Percentiles rank a stretch among this genome's conserved stretches.
phyloP scores from a whole-genome alignment of 1,284 basidiomycete species.

The Ceratobasidium theobromae region DNA sequence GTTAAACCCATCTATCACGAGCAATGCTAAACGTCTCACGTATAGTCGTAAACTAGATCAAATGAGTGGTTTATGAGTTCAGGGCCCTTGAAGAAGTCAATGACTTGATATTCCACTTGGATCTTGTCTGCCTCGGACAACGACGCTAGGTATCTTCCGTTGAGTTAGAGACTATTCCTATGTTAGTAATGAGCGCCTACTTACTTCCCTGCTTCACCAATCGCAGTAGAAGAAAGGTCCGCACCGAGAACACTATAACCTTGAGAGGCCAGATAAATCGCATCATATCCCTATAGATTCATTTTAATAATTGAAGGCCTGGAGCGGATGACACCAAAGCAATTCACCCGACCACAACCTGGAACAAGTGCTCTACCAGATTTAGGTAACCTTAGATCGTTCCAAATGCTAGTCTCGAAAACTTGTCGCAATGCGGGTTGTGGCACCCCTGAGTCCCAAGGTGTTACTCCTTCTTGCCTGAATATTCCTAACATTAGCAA shows the following conservation, averaged over 20 bases:
- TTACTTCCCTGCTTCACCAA: conserved; percentile 54
- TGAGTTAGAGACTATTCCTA: not conserved
- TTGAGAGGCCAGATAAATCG: conserved; percentile 55
- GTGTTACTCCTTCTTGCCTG: conserved; percentile 60
- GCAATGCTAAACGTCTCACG: conserved; percentile 50
- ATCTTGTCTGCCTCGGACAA: conserved; percentile 39
- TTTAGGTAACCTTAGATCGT: conserved; percentile 51
- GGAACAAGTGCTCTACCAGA: conserved; percentile 64
- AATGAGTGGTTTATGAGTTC: conserved; percentile 48
- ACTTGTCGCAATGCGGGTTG: conserved; percentile 61
- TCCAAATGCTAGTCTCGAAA: conserved; percentile 48
- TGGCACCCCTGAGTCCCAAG: conserved; percentile 61
- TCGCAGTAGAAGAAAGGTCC: conserved; percentile 60
- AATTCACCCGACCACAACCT: conserved; percentile 69
- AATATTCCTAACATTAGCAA: not conserved
- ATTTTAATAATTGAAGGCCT: conserved; percentile 7
- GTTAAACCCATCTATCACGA: not conserved
- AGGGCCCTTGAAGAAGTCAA: conserved; percentile 57
- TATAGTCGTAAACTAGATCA: conserved; percentile 67
- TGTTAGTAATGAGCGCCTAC: conserved; percentile 32
- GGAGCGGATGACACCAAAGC: conserved; percentile 39
- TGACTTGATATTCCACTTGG: conserved; percentile 45
- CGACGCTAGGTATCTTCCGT: conserved; percentile 36
- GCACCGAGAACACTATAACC: conserved; percentile 55
- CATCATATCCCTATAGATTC: conserved; percentile 63